Evolutionary conservation across 306 rosid genomes (phyloP).

Genomic region (Pachyrhizus erosus): DNA sequence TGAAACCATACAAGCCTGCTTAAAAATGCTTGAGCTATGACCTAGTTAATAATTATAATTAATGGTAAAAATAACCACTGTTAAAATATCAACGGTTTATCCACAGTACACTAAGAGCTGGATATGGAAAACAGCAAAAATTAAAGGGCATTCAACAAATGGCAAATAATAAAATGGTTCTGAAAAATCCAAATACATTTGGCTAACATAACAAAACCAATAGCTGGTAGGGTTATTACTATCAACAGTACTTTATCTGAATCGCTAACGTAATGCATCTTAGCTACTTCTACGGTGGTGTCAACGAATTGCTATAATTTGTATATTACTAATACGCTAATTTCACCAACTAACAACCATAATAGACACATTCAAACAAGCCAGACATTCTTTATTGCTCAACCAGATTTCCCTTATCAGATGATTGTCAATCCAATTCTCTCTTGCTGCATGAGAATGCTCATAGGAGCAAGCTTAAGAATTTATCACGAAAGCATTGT

Average conservation of each 20-base stretch:
- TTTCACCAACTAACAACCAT: background rate
- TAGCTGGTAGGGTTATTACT: background rate
- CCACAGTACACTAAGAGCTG: background rate
- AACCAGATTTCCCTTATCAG: background rate
- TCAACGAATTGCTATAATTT: background rate
- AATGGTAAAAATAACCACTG: background rate
- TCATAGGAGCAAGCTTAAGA: background rate
- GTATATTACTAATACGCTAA: background rate
- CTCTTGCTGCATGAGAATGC: conserved; percentile 23
- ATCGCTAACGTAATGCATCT: conserved; percentile 6
- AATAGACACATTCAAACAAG: background rate
- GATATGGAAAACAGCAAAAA: background rate
- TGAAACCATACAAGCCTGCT: background rate
- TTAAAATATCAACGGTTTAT: background rate
- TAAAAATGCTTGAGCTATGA: too few relatives aligned
- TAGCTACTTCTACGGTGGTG: background rate
- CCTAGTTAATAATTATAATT: background rate
- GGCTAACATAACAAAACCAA: background rate
- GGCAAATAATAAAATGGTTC: background rate
- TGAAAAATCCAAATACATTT: background rate
- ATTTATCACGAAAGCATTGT: background rate
- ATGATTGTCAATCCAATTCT: background rate
- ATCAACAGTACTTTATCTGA: background rate
- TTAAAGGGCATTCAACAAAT: background rate
- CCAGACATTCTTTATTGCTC: conserved; percentile 8